Evolutionary conservation across 2,329 filamentous ascomycete genomes (phyloP), one percentile per base, ranked within the genome.

Genomic region (Pseudocercospora cruenta): DNA sequence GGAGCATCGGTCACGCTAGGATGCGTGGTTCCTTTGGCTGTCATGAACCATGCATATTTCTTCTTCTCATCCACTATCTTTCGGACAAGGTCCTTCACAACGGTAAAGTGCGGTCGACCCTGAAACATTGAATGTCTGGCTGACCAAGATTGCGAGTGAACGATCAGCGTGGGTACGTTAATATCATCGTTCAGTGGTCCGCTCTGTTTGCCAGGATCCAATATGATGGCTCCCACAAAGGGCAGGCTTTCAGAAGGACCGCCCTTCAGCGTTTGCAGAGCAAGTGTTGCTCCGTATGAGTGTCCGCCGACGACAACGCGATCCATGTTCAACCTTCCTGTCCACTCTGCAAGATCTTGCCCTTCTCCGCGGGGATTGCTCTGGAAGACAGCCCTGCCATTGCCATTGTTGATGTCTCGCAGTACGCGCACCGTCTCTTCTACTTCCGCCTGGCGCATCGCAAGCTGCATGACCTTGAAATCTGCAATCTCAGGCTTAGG

Each of bases 111-210:
- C 51, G 87, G 84, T 5, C 87, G 82, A 3, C 86, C 87, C 69
- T 86, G 88, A 78, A 90, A 90, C 55, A 87, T 72, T 36, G 82
- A 84, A 65, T 80, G 76, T n/a, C 80, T 79, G 36, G 81, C 81
- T 36, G 86, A 89, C 88, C 89, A 91, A 7, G 87, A 86, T 66
- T 87, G 83, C 57, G 87, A 90, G 77, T 91, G 86, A 45, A 90
- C 80, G 28, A 91, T 80, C 55, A 90, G 77, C 2, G 88, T 74
- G 1, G 89, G 88, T 1, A 88, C 85, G 31, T 80, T 72, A 67
- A 90, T 81, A 47, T 88, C 82, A 65, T 81, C 74, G 77, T 90
- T 90, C 10, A 91, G 80, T 0, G 81, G 85, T 0, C 89, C 89
- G 67, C 85, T 88, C 1, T 80, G 78, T 75, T 91, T 91, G 60